Conservation (phyloP, 495 filamentous ascomycete genomes). For the Thermothielavioides terrestris region DNA sequence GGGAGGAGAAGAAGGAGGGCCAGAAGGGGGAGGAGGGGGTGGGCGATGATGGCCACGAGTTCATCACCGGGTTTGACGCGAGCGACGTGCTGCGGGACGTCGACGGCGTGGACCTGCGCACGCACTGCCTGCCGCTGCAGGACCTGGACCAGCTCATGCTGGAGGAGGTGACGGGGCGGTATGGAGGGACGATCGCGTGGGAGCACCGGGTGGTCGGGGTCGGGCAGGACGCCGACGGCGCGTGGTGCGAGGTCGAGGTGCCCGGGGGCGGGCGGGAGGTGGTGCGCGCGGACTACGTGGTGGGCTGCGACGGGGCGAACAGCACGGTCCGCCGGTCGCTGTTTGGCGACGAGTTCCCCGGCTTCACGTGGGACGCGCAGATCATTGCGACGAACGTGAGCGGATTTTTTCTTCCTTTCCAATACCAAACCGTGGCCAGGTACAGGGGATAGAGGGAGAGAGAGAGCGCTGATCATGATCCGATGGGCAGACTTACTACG, state of each 20-base stretch:
- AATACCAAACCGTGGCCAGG: too few species aligned
- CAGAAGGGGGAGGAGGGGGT: neutral
- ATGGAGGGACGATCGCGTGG: conserved; percentile 25
- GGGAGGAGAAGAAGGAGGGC: neutral
- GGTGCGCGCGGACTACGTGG: conserved; percentile 46
- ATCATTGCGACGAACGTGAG: conserved; percentile 53
- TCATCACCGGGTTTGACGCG: conserved; percentile 4
- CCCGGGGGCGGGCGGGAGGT: conserved; percentile 21
- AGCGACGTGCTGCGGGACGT: conserved; percentile 4
- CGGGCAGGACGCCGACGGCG: conserved; percentile 35
- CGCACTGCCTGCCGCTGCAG: conserved; percentile 30
- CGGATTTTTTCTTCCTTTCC: neutral
- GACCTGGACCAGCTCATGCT: conserved; percentile 37
- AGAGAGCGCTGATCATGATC: neutral
- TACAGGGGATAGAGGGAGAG: neutral
- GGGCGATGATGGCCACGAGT: neutral
- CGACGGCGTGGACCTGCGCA: conserved; percentile 26
- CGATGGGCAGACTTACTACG: conserved; percentile 17
- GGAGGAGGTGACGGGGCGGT: conserved; percentile 38
- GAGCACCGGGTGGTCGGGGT: conserved; percentile 40
- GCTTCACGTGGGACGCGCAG: conserved; percentile 49
- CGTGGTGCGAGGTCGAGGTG: conserved; percentile 44
- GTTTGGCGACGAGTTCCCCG: conserved; percentile 50
- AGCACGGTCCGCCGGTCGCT: conserved; percentile 46
- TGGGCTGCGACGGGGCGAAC: conserved; percentile 50